A percentile compares a stretch with the other conserved stretches of the same genome.
phyloP scores from a whole-genome alignment of 495 filamentous ascomycete species.

The Lasiosphaeriaceae sp. region DNA sequence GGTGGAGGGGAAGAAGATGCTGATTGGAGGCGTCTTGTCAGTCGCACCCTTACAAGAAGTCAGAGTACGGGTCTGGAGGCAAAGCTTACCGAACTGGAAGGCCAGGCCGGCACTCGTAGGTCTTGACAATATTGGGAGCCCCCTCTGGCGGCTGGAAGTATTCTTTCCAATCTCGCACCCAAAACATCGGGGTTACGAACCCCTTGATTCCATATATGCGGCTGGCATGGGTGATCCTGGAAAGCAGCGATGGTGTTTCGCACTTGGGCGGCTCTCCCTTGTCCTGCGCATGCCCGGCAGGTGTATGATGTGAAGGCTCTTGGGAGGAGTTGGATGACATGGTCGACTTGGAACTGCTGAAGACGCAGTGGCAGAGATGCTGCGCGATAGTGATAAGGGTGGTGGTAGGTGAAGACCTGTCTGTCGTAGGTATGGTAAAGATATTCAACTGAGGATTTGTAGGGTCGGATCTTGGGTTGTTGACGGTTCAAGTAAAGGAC shows the following conservation, averaged over 20 bases:
- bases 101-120: constrained; percentile 28
- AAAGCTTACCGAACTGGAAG: constrained; percentile 31
- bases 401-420: not conserved
- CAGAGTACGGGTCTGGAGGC: not conserved
- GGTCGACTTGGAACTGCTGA: not conserved
- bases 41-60: not conserved
- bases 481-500: too few species aligned
- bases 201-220: constrained; percentile 19
- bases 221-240: constrained; percentile 19
- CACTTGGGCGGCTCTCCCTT: not conserved
- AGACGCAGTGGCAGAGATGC: not conserved
- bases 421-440: not conserved
- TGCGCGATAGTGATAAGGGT: not conserved
- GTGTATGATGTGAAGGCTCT: not conserved
- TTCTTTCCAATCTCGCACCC: constrained; percentile 20
- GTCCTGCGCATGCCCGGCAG: not conserved
- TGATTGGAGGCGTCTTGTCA: constrained; percentile 1
- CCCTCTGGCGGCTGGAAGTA: constrained; percentile 21
- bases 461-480: too few species aligned
- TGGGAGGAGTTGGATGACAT: not conserved
- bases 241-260: constrained; percentile 13
- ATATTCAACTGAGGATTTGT: too few species aligned
- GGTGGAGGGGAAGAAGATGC: constrained; percentile 31
- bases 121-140: constrained; percentile 26
- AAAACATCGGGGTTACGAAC: constrained; percentile 7